Evolutionary conservation across 1,139 yeast genomes (phyloP), one percentile per base, ranked within the genome.

Genomic region (Candida sp.): DNA sequence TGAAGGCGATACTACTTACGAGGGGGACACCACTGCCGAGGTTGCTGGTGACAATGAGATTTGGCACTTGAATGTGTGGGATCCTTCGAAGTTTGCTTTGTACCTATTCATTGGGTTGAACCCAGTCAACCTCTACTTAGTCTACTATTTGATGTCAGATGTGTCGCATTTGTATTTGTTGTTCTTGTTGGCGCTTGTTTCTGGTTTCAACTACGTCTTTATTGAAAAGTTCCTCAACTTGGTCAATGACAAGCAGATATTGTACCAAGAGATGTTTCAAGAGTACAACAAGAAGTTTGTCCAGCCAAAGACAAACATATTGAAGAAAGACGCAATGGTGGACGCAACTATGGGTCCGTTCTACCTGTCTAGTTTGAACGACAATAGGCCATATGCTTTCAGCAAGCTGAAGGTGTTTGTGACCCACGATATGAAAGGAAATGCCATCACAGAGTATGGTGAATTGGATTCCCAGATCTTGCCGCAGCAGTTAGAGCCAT

Each of bases 271-370:
- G 59, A 82, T 84, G 60, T 74, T 85, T 54, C 78, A 77, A 34
- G 96, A 88, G 60, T 85, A 85, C 60, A 81, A 86, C 57, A 69
- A 76, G 41, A 88, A 88, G 62, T 83, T 78, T 55, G 88, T 88
- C n/a, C 78, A 78, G 46, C 92, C 93, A 3, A 78, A 80, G 49
- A 68, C 83, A 1, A 76, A 84, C 5, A 75, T 77, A 7, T 67
- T 77, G 49, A 77, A 78, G 49, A 82, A 86, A 57, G 92, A 88
- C 60, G 92, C 81, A 3, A 75, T 81, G 45, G 75, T 87, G 8
- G 93, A 88, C 63, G 85, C 91, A 7, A 82, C 87, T 31, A 64
- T 58, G 50, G 79, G 78, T 3, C 74, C 74, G 22, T 54, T 61
- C 32, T 68, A 69, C 32, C 63, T 69, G 17, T 44, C 55, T 63